phyloP scores from a whole-genome alignment of 768 basidiomycete species.

The Collybia mongolica region DNA sequence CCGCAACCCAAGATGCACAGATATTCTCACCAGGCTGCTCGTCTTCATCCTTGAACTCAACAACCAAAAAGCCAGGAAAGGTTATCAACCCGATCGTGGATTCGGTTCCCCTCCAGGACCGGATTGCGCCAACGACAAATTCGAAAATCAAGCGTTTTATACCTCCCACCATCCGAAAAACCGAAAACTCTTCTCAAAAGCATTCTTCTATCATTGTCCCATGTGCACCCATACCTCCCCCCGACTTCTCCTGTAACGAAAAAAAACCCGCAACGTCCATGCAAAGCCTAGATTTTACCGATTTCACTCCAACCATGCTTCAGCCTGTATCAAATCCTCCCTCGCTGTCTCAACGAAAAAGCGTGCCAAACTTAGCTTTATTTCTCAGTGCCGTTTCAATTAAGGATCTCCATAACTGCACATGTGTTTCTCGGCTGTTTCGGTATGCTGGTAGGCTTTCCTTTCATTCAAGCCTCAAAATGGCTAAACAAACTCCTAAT shows the following conservation, averaged over 20 bases:
- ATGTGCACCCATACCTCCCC: too few species aligned
- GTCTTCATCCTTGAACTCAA: too few species aligned
- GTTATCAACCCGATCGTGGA: too few species aligned
- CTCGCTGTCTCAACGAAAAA: slow-evolving; percentile 54
- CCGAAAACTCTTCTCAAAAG: neutral
- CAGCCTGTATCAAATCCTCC: slow-evolving; percentile 55
- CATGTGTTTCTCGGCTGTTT: slow-evolving; percentile 57
- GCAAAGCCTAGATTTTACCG: slow-evolving; percentile 34
- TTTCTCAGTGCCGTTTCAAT: slow-evolving; percentile 48
- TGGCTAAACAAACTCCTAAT: slow-evolving; percentile 11
- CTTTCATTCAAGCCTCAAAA: neutral
- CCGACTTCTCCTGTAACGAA: neutral
- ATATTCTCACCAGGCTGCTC: too few species aligned
- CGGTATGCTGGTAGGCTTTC: slow-evolving; percentile 56
- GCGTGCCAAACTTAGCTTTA: slow-evolving; percentile 49
- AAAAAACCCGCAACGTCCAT: neutral
- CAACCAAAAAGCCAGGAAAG: too few species aligned
- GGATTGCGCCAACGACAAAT: too few species aligned
- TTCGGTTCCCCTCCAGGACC: too few species aligned
- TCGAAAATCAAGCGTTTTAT: slow-evolving; percentile 22
- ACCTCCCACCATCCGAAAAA: slow-evolving; percentile 22
- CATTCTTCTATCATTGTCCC: neutral
- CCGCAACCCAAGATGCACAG: too few species aligned
- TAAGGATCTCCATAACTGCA: slow-evolving; percentile 42
- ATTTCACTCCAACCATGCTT: slow-evolving; percentile 23